Percentiles rank a stretch among this genome's conserved stretches.
Conservation (phyloP, 352 stramenopile genomes). For the Globisporangium splendens region DNA sequence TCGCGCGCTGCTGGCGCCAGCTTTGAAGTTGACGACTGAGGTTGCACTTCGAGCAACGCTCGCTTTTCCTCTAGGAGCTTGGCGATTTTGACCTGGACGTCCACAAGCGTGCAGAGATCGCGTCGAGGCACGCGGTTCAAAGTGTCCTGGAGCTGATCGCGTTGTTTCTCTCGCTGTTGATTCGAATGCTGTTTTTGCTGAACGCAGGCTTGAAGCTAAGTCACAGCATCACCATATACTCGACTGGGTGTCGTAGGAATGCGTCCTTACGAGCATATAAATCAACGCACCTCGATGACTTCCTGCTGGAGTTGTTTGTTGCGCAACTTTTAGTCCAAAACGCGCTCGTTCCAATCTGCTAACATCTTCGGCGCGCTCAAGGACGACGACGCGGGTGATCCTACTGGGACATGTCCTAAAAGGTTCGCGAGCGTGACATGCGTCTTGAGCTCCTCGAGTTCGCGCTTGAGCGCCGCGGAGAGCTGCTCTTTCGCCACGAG, state of each 20-base stretch:
- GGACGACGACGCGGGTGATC: too few relatives aligned
- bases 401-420: neutral
- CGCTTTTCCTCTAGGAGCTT: slow-evolving; percentile 46
- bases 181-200: slow-evolving; percentile 12
- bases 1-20: neutral
- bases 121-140: slow-evolving; percentile 33
- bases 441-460: slow-evolving; percentile 53
- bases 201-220: slow-evolving; percentile 14
- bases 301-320: slow-evolving; percentile 36
- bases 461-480: slow-evolving; percentile 29
- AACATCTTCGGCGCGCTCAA: slow-evolving; percentile 18
- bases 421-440: slow-evolving; percentile 40
- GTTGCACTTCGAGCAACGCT: slow-evolving; percentile 9
- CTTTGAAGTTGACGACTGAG: slow-evolving; percentile 17
- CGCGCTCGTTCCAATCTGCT: slow-evolving; percentile 40
- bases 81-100: slow-evolving; percentile 51
- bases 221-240: neutral
- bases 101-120: slow-evolving; percentile 45
- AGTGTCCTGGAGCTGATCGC: slow-evolving; percentile 29
- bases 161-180: slow-evolving; percentile 18
- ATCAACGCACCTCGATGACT: slow-evolving; percentile 17
- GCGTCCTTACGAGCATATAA: neutral
- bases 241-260: too few relatives aligned
- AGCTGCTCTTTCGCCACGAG: slow-evolving; percentile 32
- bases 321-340: slow-evolving; percentile 38